Conservation (phyloP, 1,139 yeast species). For the Nadsonia starkeyi-henricii region DNA sequence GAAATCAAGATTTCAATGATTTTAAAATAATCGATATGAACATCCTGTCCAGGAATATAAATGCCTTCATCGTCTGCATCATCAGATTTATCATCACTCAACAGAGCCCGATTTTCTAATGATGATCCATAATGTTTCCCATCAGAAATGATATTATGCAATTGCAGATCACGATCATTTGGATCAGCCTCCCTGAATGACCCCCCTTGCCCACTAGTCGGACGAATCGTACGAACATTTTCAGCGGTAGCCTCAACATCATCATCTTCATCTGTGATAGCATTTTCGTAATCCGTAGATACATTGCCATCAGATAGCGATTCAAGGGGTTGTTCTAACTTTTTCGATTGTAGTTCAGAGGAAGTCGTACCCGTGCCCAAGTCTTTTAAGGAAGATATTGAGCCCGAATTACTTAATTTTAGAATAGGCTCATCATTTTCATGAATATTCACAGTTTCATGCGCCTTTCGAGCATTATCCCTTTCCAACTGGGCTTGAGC, state of each 20-base stretch:
- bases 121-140: conserved; percentile 8
- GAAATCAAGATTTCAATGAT: conserved; percentile 69
- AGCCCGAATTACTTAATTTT: not conserved
- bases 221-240: not conserved
- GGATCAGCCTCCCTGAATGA: not conserved
- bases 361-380: not conserved
- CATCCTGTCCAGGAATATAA: conserved; percentile 77
- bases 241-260: not conserved
- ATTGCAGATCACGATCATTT: conserved; percentile 2
- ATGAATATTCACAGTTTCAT: not conserved
- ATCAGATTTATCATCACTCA: conserved; percentile 10
- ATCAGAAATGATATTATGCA: conserved; percentile 9
- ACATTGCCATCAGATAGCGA: not conserved
- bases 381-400: not conserved
- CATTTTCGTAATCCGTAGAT: not conserved
- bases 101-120: no score
- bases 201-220: not conserved
- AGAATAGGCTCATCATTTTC: not conserved
- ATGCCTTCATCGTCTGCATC: conserved; percentile 35
- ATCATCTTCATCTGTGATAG: not conserved
- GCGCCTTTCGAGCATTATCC: conserved; percentile 2
- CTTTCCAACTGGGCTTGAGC: conserved; percentile 10
- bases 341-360: no score
- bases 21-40: conserved; percentile 64
- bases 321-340: not conserved